These are phyloP conservation scores for Penicillium flavigenum DNA, from an alignment of 495 filamentous ascomycete genomes.

Conservation along the genomic window DNA sequence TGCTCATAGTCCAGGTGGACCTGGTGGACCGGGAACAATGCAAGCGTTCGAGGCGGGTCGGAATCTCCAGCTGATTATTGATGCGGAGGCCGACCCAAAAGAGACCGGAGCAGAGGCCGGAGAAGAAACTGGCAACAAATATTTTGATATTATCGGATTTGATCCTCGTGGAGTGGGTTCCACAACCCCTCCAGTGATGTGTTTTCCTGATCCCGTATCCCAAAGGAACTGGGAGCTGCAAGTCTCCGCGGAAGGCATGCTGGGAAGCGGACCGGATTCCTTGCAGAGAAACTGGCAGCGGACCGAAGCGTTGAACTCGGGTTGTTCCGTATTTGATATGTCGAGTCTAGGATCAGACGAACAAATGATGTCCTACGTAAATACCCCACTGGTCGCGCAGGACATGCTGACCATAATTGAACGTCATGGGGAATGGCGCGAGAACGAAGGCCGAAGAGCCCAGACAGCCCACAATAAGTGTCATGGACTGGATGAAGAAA, in stretches of 20 bases:
- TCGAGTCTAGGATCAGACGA: constrained; percentile 25
- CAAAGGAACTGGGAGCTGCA: constrained; percentile 44
- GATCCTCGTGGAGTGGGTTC: constrained; percentile 57
- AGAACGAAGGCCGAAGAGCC: constrained; percentile 32
- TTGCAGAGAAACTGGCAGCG: constrained; percentile 51
- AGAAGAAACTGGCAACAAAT: constrained; percentile 26
- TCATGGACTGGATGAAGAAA: constrained; percentile 33
- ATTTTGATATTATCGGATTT: constrained; percentile 58
- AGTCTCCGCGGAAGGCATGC: constrained; percentile 42
- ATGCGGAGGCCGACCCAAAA: constrained; percentile 34
- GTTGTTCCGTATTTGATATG: constrained; percentile 36
- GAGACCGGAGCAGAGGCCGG: background rate
- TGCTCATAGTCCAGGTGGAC: constrained; percentile 39
- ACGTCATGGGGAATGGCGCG: constrained; percentile 47
- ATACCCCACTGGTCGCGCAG: constrained; percentile 46
- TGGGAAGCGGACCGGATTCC: constrained; percentile 35
- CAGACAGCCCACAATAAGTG: constrained; percentile 30
- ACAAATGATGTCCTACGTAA: constrained; percentile 47
- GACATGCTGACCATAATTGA: constrained; percentile 56
- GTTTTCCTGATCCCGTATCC: constrained; percentile 45
- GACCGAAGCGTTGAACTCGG: constrained; percentile 42
- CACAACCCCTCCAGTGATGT: constrained; percentile 48
- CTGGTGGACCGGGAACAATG: constrained; percentile 49
- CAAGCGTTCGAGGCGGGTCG: constrained; percentile 38
- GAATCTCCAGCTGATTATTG: constrained; percentile 44